Base-by-base conservation (phyloP, 2,329 filamentous ascomycete genomes). In the Fusarium sp. region DNA sequence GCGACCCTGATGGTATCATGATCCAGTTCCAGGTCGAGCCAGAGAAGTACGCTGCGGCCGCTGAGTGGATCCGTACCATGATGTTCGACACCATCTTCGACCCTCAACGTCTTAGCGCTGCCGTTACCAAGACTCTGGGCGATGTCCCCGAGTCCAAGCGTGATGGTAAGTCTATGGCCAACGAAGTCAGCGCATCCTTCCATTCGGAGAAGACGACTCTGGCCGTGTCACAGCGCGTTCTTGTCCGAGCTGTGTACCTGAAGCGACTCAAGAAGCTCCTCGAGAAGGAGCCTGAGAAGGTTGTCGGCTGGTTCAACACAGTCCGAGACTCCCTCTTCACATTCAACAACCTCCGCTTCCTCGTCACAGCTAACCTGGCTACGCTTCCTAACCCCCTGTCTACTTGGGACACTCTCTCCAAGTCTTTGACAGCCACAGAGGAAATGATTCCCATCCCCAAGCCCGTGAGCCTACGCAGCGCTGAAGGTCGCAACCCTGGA, bases 61-160 rank as follows among this genome's bases (percentile, higher is more conserved):
- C 98, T 66, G 88, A 91, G 69, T 98, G 95, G 95, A 88, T 98
- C 14, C 92, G 91, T 22, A 93, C 94, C 14, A 89, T 98, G 82
- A 92, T 98, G 82, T 97, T 96, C 81, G 92, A 97, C 80, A 93
- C 94, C 42, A 88, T 98, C 61, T 98, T 98, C 79, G 96, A 98
- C 78, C 88, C 92, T 4, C 84, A 86, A 58, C 86, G 91, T 27
- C 85, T 93, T 60, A 89, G 88, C 75, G 90, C 94, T 73, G 86
- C 88, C 25, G 85, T 97, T 18, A 91, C 92, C 67, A 97, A 98
- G 82, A 91, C 97, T 54, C 88, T 98, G 20, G 95, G 95, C 4
- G 96, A 98, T 77, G 93, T 99, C 20, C 97, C 97, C 0, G 95
- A 98, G 80, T 88, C 92, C 62, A 99, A 98, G 86, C 94, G 97